Evolutionary conservation across 305 asterid genomes (phyloP).

Genomic region (Solanum hybrid): DNA sequence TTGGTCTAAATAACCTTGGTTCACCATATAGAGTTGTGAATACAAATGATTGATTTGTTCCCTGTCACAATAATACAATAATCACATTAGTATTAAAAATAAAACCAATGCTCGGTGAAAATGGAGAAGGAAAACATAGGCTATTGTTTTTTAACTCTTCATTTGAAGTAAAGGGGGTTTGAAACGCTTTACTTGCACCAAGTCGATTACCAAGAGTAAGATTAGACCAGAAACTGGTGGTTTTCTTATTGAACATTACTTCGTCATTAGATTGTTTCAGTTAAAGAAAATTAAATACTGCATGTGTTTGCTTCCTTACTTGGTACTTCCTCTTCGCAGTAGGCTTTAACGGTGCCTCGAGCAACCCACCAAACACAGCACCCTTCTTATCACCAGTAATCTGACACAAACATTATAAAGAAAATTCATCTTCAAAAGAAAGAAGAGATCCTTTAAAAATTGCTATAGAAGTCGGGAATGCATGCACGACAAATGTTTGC

Average conservation of each 20-base stretch:
- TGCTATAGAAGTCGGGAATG: not conserved
- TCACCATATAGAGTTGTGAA: slow-evolving; percentile 91
- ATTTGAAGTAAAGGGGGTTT: not conserved
- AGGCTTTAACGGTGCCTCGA: slow-evolving; percentile 82
- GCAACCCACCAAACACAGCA: slow-evolving; percentile 91
- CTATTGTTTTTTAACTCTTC: not conserved
- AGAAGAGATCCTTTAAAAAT: not conserved
- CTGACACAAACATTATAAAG: slow-evolving; percentile 27
- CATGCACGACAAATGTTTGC: not conserved
- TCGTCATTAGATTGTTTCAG: not conserved
- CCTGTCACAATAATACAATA: slow-evolving; percentile 35
- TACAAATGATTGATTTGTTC: slow-evolving; percentile 78
- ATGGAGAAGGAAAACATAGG: not conserved
- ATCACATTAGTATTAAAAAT: not conserved
- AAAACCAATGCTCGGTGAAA: not conserved
- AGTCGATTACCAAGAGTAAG: not conserved
- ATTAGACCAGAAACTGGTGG: not conserved
- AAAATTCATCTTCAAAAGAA: not conserved
- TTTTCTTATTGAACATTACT: not conserved
- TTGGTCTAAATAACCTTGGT: slow-evolving; percentile 88
- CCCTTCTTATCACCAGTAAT: slow-evolving; percentile 91
- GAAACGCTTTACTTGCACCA: not conserved
- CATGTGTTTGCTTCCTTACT: slow-evolving; percentile 27
- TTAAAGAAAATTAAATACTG: slow-evolving; percentile 1
- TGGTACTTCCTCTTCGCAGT: slow-evolving; percentile 88